Evolutionary conservation across 306 rosid species (phyloP).

Genomic region (Lablab purpureus): DNA sequence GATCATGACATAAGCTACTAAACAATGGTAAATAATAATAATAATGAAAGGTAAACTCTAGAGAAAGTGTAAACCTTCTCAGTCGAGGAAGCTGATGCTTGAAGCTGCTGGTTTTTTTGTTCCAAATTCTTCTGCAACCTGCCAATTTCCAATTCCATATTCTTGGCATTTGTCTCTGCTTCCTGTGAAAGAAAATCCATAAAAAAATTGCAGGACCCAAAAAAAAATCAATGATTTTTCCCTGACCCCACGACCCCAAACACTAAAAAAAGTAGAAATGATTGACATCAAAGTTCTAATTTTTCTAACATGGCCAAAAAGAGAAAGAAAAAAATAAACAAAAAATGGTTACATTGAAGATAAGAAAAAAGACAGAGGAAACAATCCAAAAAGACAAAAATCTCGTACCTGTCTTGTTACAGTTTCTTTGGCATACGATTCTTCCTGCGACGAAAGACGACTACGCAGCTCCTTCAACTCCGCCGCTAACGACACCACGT

Average conservation of each 20-base stretch:
- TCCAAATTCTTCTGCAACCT: slow-evolving; percentile 72
- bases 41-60: slow-evolving; percentile 10
- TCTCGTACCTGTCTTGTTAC: slow-evolving; percentile 77
- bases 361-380: slow-evolving; percentile 43
- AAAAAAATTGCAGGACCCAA: slow-evolving; percentile 33
- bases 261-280: slow-evolving; percentile 46
- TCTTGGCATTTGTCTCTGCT: slow-evolving; percentile 84
- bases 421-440: slow-evolving; percentile 72
- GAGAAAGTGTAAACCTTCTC: slow-evolving; percentile 64
- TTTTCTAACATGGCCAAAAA: slow-evolving; percentile 38
- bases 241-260: slow-evolving; percentile 58
- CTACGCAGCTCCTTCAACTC: slow-evolving; percentile 88
- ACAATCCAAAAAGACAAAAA: slow-evolving; percentile 34
- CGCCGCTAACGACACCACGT: slow-evolving; percentile 86
- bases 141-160: slow-evolving; percentile 76
- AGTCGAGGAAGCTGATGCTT: slow-evolving; percentile 71
- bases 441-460: slow-evolving; percentile 85
- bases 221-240: slow-evolving; percentile 32
- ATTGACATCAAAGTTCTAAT: slow-evolving; percentile 48
- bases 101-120: slow-evolving; percentile 72
- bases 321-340: not conserved
- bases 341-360: slow-evolving; percentile 10
- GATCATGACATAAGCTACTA: slow-evolving; percentile 15
- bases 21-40: slow-evolving; percentile 22
- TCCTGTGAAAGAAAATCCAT: slow-evolving; percentile 60